phyloP scores from a whole-genome alignment of 768 basidiomycete species.

The Trametes sanguinea region DNA sequence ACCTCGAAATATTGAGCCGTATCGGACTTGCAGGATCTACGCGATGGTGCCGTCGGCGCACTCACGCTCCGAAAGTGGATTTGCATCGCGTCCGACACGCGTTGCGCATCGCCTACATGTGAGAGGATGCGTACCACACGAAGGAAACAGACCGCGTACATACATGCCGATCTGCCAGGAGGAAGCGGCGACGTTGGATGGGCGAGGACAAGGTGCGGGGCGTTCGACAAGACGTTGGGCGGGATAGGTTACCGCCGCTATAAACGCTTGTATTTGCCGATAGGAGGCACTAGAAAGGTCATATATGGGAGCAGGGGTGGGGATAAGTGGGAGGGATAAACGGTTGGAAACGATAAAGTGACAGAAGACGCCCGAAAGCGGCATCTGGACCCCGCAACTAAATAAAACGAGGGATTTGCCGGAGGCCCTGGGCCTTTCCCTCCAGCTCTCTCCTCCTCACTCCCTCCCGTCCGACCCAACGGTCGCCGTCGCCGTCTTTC shows the following conservation, averaged over 20 bases:
- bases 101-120: background rate
- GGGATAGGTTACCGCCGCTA: no score
- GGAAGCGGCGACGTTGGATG: background rate
- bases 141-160: background rate
- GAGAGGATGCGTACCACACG: background rate
- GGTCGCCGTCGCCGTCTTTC: constrained; percentile 24
- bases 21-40: constrained; percentile 9
- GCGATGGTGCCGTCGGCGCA: constrained; percentile 3
- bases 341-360: constrained; percentile 3
- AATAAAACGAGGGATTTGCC: constrained; percentile 29
- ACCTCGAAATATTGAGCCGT: constrained; percentile 12
- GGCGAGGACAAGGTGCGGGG: constrained; percentile 11
- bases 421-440: constrained; percentile 14
- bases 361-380: constrained; percentile 10
- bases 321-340: constrained; percentile 5
- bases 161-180: constrained; percentile 10
- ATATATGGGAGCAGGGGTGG: background rate
- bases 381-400: constrained; percentile 25
- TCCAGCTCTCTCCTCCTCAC: constrained; percentile 15
- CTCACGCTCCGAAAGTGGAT: background rate
- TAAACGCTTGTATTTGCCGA: background rate
- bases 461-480: constrained; percentile 21
- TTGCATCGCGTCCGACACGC: background rate
- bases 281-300: background rate
- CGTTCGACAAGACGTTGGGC: background rate